Percentiles rank a stretch among this genome's conserved stretches.
Evolutionary conservation across 352 stramenopile species (phyloP).

Genomic region (Phytopythium oedochilum): DNA sequence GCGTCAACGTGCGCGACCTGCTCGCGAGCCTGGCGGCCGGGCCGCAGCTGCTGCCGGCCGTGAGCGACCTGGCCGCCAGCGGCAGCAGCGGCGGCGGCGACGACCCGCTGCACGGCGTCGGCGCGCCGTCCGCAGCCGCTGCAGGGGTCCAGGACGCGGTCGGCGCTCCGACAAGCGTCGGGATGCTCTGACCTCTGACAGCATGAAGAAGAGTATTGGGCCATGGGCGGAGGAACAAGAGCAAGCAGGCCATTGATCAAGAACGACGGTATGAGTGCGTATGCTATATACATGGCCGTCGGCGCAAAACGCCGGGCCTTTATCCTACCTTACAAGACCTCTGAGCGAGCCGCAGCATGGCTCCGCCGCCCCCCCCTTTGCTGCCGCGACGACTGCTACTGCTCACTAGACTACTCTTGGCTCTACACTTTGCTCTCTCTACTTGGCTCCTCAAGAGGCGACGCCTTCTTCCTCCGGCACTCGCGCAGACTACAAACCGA

Average conservation of each 20-base stretch:
- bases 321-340: constrained; percentile 6
- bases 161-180: not conserved
- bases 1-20: constrained; percentile 69
- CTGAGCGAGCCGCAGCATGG: not conserved
- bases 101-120: not conserved
- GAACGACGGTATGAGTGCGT: no score
- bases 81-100: not conserved
- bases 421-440: constrained; percentile 6
- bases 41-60: constrained; percentile 8
- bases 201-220: no score
- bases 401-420: constrained; percentile 3
- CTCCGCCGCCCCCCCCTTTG: not conserved
- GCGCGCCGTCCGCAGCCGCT: not conserved
- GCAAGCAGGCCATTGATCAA: no score
- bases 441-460: constrained; percentile 2
- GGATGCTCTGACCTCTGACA: not conserved
- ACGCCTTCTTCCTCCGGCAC: no score
- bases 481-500: not conserved
- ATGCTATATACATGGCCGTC: not conserved
- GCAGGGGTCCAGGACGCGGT: not conserved
- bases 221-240: no score
- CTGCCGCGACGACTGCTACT: constrained; percentile 4
- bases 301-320: not conserved
- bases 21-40: constrained; percentile 32
- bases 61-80: not conserved